A percentile compares a stretch with the other conserved stretches of the same genome.
Conservation (phyloP, 176 grass and related monocot genomes). For the Pharus latifolius region DNA sequence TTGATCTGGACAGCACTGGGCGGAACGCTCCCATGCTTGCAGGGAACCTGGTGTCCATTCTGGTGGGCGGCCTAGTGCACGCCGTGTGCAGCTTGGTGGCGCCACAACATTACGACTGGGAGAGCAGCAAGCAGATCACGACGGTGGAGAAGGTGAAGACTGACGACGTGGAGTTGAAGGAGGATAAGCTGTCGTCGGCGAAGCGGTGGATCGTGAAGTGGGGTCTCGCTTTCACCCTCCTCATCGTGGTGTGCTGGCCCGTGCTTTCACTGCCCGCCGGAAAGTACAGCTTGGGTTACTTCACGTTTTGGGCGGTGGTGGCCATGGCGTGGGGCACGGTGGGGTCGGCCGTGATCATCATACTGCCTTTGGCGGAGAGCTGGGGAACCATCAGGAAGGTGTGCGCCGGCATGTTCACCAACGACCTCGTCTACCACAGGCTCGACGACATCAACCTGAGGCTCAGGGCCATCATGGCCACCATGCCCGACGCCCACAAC, state of each 20-base stretch:
- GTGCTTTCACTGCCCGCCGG: slow-evolving; percentile 59
- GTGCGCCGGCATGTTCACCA: slow-evolving; percentile 61
- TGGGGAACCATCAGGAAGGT: slow-evolving; percentile 50
- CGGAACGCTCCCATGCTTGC: slow-evolving; percentile 72
- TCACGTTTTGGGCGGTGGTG: slow-evolving; percentile 65
- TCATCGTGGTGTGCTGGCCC: slow-evolving; percentile 58
- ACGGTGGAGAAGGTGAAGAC: slow-evolving; percentile 37
- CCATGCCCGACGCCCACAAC: slow-evolving; percentile 42
- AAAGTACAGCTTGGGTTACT: slow-evolving; percentile 53
- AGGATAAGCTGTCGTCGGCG: slow-evolving; percentile 48
- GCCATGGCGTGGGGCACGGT: slow-evolving; percentile 58
- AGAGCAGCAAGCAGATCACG: slow-evolving; percentile 58
- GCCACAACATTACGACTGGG: slow-evolving; percentile 70
- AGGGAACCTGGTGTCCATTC: slow-evolving; percentile 60
- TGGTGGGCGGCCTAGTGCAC: slow-evolving; percentile 53
- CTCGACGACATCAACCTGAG: slow-evolving; percentile 43
- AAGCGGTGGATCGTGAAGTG: slow-evolving; percentile 77
- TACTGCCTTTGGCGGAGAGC: slow-evolving; percentile 53
- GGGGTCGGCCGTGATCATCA: slow-evolving; percentile 49
- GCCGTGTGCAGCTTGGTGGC: slow-evolving; percentile 39
- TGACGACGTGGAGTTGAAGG: slow-evolving; percentile 46
- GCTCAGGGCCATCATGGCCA: slow-evolving; percentile 32
- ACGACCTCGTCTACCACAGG: slow-evolving; percentile 26
- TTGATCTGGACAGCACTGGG: slow-evolving; percentile 58
- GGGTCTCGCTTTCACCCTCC: slow-evolving; percentile 49